A percentile compares a stretch with the other conserved stretches of the same genome.
phyloP scores from a whole-genome alignment of 345 rosid genomes.

The Microthlaspi erraticum region DNA sequence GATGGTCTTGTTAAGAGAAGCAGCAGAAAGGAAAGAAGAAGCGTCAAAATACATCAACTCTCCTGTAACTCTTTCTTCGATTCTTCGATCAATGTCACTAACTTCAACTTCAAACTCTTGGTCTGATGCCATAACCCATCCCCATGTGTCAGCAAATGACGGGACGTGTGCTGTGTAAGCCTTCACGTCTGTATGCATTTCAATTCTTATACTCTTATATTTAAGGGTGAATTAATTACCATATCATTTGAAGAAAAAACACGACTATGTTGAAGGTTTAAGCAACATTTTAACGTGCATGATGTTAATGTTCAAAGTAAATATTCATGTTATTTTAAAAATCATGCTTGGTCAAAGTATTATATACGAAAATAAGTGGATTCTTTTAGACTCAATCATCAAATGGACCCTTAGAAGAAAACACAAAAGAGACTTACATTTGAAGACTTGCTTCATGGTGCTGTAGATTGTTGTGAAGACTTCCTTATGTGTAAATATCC shows the following conservation, averaged over 20 bases:
- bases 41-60: slow-evolving; percentile 75
- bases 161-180: slow-evolving; percentile 95
- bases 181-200: slow-evolving; percentile 61
- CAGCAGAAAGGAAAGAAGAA: slow-evolving; percentile 68
- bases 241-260: too few species aligned
- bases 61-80: slow-evolving; percentile 67
- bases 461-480: slow-evolving; percentile 90
- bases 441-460: slow-evolving; percentile 86
- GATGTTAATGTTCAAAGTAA: too few species aligned
- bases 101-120: slow-evolving; percentile 61
- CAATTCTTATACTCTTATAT: too few species aligned
- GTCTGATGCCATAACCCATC: slow-evolving; percentile 98
- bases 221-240: too few species aligned
- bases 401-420: background rate
- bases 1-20: slow-evolving; percentile 81
- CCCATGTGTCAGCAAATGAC: slow-evolving; percentile 97
- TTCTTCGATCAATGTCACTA: slow-evolving; percentile 71
- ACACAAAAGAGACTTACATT: slow-evolving; percentile 55
- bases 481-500: slow-evolving; percentile 89
- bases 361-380: too few species aligned
- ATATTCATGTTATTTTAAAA: too few species aligned
- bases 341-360: too few species aligned
- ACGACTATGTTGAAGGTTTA: too few species aligned
- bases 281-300: too few species aligned
- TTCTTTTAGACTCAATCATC: background rate